phyloP scores from a whole-genome alignment of 73 alveolate genomes.

The Blepharisma japonicum region DNA sequence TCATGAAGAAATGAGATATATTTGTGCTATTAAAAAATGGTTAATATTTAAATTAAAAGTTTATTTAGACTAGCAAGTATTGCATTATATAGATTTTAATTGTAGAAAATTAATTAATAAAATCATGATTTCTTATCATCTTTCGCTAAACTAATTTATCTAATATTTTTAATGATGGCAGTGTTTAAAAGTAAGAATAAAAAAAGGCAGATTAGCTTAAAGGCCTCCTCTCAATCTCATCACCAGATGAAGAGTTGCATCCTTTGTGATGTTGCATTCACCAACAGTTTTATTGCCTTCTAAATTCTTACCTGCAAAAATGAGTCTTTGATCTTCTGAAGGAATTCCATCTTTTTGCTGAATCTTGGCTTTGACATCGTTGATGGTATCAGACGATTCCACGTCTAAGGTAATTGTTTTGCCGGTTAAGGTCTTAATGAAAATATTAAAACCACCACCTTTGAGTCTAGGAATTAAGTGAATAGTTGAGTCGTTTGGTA shows the following conservation, averaged over 20 bases:
- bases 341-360: conserved; percentile 26
- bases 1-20: no score
- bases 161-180: no score
- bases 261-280: conserved; percentile 31
- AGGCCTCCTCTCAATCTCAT: neutral
- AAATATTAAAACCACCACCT: neutral
- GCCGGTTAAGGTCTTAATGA: conserved; percentile 35
- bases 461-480: neutral
- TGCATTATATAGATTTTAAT: no score
- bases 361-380: no score
- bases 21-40: no score
- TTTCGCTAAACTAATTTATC: no score
- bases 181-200: no score
- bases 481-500: neutral
- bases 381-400: neutral
- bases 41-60: no score
- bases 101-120: no score
- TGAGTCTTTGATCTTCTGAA: conserved; percentile 31
- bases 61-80: no score
- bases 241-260: conserved; percentile 32
- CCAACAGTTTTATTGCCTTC: conserved; percentile 27
- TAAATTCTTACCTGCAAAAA: conserved; percentile 40
- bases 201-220: no score
- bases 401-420: conserved; percentile 23
- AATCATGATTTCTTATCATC: no score